Base-by-base conservation (phyloP, 1,284 basidiomycete species). In the Porogramme epimiltina region DNA sequence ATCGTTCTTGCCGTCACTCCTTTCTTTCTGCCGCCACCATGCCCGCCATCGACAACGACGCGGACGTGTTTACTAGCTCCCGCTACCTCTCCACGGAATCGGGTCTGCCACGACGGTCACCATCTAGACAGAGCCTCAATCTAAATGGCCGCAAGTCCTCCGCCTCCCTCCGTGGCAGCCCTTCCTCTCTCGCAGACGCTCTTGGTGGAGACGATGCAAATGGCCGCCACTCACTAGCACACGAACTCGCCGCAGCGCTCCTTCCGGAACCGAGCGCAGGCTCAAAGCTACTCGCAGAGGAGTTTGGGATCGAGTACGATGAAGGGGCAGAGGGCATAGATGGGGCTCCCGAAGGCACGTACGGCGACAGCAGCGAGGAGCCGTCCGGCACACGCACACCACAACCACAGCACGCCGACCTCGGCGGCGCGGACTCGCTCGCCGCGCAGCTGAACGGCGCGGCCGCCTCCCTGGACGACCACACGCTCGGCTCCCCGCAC, bases 231-330 rank as follows among this genome's bases (percentile, higher is more conserved):
- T 92, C 89, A 3, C 78, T 92, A 25, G 89, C 89, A 6, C 89
- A 92, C 68, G 89, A 92, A 64, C 79, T 92, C 33, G 89, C 90
- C 6, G 81, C 85, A 25, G 89, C 89, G 19, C 76, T 92, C 44
- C 88, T 91, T 81, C 89, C 89, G 28, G 89, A 91, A 69, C 90
- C 89, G 0, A 85, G 78, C 50, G 76, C 80, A 31, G 80, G 86
- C 39, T 90, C 89, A 15, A 86, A 82, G 66, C 66, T 90, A 40
- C 74, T 92, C 10, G 87, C 88, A 20, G 89, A 91, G 66, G 90
- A 92, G 68, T 89, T 92, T 60, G 89, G 89, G 10, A 86, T 92
- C 56, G 90, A 92, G 65, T 91, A 88, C 60, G 89, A 92, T 55
- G 89, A 91, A 65, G 89, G 87, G 26, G 87, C 87, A 28, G 88